These are phyloP conservation scores for Microthlaspi erraticum DNA, from an alignment of 345 rosid genomes.

Conservation along the genomic window DNA sequence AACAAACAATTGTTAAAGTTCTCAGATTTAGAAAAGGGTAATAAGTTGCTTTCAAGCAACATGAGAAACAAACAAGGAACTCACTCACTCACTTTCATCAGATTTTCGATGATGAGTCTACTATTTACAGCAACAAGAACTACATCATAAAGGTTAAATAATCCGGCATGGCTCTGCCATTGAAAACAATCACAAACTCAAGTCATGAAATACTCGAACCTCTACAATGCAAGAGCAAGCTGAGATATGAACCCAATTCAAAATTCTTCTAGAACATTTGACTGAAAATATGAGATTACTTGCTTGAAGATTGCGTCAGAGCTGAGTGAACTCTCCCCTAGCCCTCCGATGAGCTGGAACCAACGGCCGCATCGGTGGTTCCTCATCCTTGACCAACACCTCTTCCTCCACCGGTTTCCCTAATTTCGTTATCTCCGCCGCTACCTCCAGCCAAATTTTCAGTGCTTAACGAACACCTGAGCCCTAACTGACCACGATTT, in stretches of 20 bases:
- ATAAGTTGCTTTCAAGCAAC: neutral
- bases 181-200: slow-evolving; percentile 19
- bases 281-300: slow-evolving; percentile 49
- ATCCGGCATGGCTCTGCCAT: slow-evolving; percentile 97
- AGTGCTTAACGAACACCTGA: no score
- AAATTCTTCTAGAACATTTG: neutral
- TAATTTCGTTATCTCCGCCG: slow-evolving; percentile 42
- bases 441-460: slow-evolving; percentile 44
- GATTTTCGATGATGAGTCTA: slow-evolving; percentile 91
- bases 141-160: slow-evolving; percentile 92
- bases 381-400: slow-evolving; percentile 22
- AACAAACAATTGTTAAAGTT: slow-evolving; percentile 8
- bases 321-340: slow-evolving; percentile 91
- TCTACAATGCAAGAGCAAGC: slow-evolving; percentile 13
- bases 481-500: no score
- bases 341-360: slow-evolving; percentile 75
- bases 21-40: neutral
- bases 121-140: slow-evolving; percentile 97
- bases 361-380: slow-evolving; percentile 58
- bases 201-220: neutral
- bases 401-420: slow-evolving; percentile 42
- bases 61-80: slow-evolving; percentile 18
- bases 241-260: slow-evolving; percentile 1
- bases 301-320: slow-evolving; percentile 85
- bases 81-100: slow-evolving; percentile 76